Base-by-base conservation (phyloP, 352 stramenopile species). In the Globisporangium takayamanum region DNA sequence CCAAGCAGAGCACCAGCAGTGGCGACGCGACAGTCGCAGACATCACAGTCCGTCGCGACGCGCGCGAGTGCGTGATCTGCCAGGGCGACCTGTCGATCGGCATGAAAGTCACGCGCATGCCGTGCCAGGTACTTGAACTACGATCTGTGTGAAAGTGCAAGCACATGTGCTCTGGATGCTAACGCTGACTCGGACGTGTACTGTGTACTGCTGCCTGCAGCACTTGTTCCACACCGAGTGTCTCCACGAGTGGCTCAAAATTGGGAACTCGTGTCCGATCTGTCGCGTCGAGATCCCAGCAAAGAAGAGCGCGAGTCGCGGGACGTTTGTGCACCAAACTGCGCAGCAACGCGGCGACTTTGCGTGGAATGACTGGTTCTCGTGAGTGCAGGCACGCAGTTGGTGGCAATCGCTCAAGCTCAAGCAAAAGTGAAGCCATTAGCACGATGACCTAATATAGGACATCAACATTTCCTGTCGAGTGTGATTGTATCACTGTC, bases 161-260 rank as follows among this genome's bases (percentile, higher is more conserved):
- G n/a, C 18, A 15, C 0, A 47, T 50, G 5, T 14, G 8, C 4
- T 26, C 15, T 41, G 42, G 6, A 39, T 48, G 16, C 26, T 52
- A 0, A 66, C 60, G 55, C 51, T 33, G 28, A 3, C 28, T 33
- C 5, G 28, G 28, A 33, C 28, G 28, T 36, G 52, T 52, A 62
- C 49, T 42, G 50, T 54, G 3, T 57, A n/a, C 26, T 26, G 16
- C 53, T 55, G 16, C 56, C 53, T 55, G 16, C 56, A 92, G 82
- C 83, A 93, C 64, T 75, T 93, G 60, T 93, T 93, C 68, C 83
- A 93, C 67, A 87, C 79, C 16, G 68, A 74, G 11, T 93, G 83
- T 53, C 64, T 93, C 39, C 78, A 81, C 58, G 67, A 90, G 55
- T 93, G 84, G 84, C 75, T 93, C 46, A 82, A 89, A 50, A 84